phyloP scores from a whole-genome alignment of 1,139 yeast genomes.

The Suhomyces kunorum region DNA sequence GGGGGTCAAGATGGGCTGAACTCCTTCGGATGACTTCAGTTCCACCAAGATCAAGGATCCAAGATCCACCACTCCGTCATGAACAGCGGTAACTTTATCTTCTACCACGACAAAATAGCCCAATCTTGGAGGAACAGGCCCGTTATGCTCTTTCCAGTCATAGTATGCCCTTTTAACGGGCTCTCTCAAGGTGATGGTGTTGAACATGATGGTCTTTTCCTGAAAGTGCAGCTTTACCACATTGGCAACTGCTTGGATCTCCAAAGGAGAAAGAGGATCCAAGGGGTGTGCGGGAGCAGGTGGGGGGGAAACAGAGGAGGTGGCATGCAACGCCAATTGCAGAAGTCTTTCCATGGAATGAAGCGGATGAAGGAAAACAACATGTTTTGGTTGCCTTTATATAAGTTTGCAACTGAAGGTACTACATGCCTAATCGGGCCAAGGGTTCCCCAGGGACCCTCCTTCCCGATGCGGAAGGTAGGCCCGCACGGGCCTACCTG shows the following conservation, averaged over 20 bases:
- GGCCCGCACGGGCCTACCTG: slow-evolving; percentile 7
- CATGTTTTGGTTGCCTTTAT: not conserved
- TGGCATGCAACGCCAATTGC: slow-evolving; percentile 65
- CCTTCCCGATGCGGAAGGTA: slow-evolving; percentile 2
- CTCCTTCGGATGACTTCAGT: slow-evolving; percentile 54
- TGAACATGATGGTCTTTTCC: slow-evolving; percentile 55
- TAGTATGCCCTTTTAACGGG: slow-evolving; percentile 64
- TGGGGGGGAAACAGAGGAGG: slow-evolving; percentile 53
- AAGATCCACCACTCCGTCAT: slow-evolving; percentile 69
- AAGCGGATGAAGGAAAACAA: not conserved
- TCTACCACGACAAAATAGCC: slow-evolving; percentile 68
- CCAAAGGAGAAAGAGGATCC: slow-evolving; percentile 67
- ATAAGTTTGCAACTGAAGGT: slow-evolving; percentile 5
- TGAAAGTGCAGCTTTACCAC: slow-evolving; percentile 48
- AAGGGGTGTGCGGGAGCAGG: slow-evolving; percentile 64
- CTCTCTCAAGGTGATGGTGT: slow-evolving; percentile 70
- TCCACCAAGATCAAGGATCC: slow-evolving; percentile 47
- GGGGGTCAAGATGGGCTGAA: slow-evolving; percentile 74
- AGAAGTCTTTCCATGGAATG: slow-evolving; percentile 61
- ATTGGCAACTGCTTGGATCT: slow-evolving; percentile 47
- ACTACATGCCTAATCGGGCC: slow-evolving; percentile 16
- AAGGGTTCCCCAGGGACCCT: slow-evolving; percentile 1
- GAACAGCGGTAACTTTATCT: slow-evolving; percentile 58
- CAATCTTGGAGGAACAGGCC: slow-evolving; percentile 65
- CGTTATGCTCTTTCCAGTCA: slow-evolving; percentile 63